These are phyloP conservation scores for Penicillium sp. DNA, from an alignment of 2,329 filamentous ascomycete species.

Conservation along the genomic window DNA sequence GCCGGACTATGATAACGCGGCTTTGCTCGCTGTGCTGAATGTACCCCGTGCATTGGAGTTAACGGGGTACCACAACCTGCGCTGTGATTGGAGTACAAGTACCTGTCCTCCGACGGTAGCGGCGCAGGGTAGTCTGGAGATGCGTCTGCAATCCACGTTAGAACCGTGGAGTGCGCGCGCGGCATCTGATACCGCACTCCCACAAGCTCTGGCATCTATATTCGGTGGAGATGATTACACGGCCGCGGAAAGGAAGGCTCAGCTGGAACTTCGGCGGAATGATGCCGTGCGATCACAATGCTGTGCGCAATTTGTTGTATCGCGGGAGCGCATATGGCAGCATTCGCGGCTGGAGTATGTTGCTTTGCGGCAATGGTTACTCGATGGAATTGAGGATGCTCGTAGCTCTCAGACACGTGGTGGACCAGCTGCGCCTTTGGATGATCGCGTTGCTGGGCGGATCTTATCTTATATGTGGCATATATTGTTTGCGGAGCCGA, in stretches of 20 bases:
- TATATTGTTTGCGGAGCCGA: conserved; percentile 45
- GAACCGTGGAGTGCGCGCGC: conserved; percentile 48
- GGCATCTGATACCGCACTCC: conserved; percentile 40
- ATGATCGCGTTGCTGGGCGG: conserved; percentile 48
- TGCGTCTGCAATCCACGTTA: conserved; percentile 36
- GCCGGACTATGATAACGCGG: conserved; percentile 47
- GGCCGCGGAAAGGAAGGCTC: background rate
- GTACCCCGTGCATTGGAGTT: conserved; percentile 39
- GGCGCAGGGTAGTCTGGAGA: conserved; percentile 47
- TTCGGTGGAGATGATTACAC: conserved; percentile 37
- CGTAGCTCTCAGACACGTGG: conserved; percentile 2
- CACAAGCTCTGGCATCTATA: conserved; percentile 34
- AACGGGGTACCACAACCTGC: conserved; percentile 51
- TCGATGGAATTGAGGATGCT: conserved; percentile 36
- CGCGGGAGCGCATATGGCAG: conserved; percentile 49
- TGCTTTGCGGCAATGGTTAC: conserved; percentile 56
- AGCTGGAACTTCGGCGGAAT: conserved; percentile 39
- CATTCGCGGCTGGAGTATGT: conserved; percentile 54
- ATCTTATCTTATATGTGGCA: conserved; percentile 54
- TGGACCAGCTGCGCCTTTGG: conserved; percentile 37
- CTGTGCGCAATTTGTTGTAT: conserved; percentile 59
- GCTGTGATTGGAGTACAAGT: conserved; percentile 53
- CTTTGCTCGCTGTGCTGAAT: conserved; percentile 42
- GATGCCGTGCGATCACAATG: conserved; percentile 52
- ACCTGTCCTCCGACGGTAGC: conserved; percentile 37